Evolutionary conservation across 257 asterid genomes (phyloP).

Genomic region (Solanum dulcamara): DNA sequence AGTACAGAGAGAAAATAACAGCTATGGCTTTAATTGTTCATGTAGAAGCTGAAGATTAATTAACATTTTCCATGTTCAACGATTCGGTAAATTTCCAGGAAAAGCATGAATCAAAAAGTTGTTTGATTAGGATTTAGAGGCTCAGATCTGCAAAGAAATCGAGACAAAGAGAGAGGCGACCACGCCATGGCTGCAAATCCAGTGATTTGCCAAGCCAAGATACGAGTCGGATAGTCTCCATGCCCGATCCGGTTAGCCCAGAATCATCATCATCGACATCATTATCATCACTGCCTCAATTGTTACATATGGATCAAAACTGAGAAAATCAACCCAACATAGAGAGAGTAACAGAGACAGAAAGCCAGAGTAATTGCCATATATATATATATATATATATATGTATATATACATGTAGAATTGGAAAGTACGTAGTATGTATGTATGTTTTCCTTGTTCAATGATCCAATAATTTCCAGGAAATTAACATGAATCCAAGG

Average conservation of each 20-base stretch:
- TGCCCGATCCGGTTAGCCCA: neutral
- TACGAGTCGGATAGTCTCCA: neutral
- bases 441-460: neutral
- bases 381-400: neutral
- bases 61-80: neutral
- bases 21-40: neutral
- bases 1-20: neutral
- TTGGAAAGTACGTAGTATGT: neutral
- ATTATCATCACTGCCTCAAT: neutral
- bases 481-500: neutral
- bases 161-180: neutral
- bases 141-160: neutral
- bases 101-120: neutral
- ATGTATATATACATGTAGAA: no score
- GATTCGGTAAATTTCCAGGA: neutral
- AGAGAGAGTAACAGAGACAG: neutral
- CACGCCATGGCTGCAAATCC: neutral
- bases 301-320: neutral
- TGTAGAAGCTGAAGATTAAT: neutral
- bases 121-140: neutral
- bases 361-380: neutral
- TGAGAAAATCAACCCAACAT: neutral
- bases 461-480: neutral
- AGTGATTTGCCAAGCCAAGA: neutral
- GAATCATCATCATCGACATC: no score